Base-by-base conservation (phyloP, 164 flowering plant species). In the Vitis rupestris region DNA sequence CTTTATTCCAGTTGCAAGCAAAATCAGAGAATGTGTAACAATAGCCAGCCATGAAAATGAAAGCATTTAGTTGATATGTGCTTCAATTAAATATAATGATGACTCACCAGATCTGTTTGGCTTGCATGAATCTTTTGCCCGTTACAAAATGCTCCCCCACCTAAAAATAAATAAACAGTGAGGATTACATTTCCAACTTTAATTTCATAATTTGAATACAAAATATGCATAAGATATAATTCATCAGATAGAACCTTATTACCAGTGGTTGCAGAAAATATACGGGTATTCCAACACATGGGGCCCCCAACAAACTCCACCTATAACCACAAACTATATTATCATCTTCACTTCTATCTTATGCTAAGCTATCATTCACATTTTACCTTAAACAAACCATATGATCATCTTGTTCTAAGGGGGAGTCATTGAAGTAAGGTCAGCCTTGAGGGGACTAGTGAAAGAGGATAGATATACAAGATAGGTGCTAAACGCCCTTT, bases 271-370 rank as follows among this genome's bases (percentile, higher is more conserved):
- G 98, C 97, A 73, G 98, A 84, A 84, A 94, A 94, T 55, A 75
- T 85, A 47, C 98, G 93, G 31, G 95, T 92, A 73, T 90, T 89
- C 98, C 97, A 94, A 78, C 97, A 91, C 88, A 86, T 82, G 60
- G 97, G 93, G 12, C 98, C 98, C 12, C 98, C 98, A 54, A 90
- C 97, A 84, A 94, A 94, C 78, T 94, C 98, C 12, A 94, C 98
- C 98, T 92, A 71, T 23, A 81, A 50, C 58, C 11, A 53, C 11
- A 72, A 59, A 63, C n/a, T 53, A 50, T 11, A 69, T 52, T 13
- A 19, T 61, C 55, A 72, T 48, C 17, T 14, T 10, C 29, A 8
- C 37, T 44, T 62, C 44, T 6, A 37, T 6, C 44, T 37, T 37
- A 37, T 37, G 44, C 6, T 37, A 37, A 37, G 44, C 44, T 37